Evolutionary conservation across 169 alveolate genomes (phyloP).

Genomic region (Condylostoma magnum): DNA sequence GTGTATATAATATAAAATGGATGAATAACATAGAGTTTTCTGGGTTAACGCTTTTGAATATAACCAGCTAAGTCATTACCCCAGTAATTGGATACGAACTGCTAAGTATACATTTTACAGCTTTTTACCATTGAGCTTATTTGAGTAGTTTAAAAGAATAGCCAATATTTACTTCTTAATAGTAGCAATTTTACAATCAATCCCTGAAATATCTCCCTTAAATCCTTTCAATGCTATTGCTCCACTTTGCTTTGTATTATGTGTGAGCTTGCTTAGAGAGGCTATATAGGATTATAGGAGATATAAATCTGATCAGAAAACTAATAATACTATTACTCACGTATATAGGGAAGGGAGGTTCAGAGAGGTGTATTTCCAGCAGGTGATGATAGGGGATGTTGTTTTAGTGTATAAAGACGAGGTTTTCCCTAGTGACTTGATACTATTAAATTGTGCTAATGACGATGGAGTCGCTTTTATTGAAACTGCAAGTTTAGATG

Average conservation of each 20-base stretch:
- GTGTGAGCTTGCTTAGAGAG: conserved; percentile 91
- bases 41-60: background rate
- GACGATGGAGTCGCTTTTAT: conserved; percentile 89
- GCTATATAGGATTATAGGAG: conserved; percentile 91
- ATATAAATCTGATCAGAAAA: conserved; percentile 86
- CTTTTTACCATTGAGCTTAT: conserved; percentile 4
- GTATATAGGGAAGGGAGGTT: conserved; percentile 72
- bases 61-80: background rate
- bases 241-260: conserved; percentile 90
- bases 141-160: conserved; percentile 40
- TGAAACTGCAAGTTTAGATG: conserved; percentile 51
- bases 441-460: conserved; percentile 86
- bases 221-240: conserved; percentile 89
- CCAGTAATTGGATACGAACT: background rate
- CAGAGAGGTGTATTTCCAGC: conserved; percentile 72
- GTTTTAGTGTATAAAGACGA: conserved; percentile 88
- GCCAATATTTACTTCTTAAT: conserved; percentile 89
- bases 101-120: conserved; percentile 14
- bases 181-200: conserved; percentile 85
- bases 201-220: conserved; percentile 83
- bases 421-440: conserved; percentile 93
- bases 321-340: conserved; percentile 80
- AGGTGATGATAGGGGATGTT: conserved; percentile 91
- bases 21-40: too few species aligned
- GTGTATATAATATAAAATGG: too few species aligned